A percentile compares a stretch with the other conserved stretches of the same genome.
These are phyloP conservation scores for Waitea zeae DNA, from an alignment of 1,284 basidiomycete species.

Conservation along the genomic window DNA sequence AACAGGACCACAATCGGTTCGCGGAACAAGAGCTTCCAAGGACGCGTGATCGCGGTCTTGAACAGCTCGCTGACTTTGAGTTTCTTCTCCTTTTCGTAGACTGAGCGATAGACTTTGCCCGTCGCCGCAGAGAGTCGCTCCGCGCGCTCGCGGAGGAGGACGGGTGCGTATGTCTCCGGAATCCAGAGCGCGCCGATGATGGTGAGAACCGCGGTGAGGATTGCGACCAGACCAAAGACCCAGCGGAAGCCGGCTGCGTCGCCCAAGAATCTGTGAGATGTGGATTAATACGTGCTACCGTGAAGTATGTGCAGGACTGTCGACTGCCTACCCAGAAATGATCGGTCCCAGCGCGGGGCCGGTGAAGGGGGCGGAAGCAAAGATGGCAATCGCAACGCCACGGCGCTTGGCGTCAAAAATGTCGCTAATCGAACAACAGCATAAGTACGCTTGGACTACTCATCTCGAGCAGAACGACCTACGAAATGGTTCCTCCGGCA, in stretches of 20 bases:
- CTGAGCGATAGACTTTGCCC: not conserved
- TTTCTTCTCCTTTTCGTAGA: too few relatives aligned
- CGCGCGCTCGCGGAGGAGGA: not conserved
- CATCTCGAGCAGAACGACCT: not conserved
- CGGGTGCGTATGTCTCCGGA: constrained; percentile 1
- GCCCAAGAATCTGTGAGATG: not conserved
- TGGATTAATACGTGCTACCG: not conserved
- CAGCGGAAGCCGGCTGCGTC: not conserved
- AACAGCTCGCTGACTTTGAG: constrained; percentile 6
- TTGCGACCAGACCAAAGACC: not conserved
- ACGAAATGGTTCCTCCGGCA: not conserved
- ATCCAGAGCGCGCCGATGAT: not conserved
- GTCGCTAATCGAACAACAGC: not conserved
- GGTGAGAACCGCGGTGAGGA: not conserved
- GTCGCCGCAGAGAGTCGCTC: not conserved
- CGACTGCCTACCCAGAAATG: not conserved
- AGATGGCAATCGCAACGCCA: constrained; percentile 1
- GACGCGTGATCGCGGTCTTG: constrained; percentile 17
- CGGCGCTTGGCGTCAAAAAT: constrained; percentile 1
- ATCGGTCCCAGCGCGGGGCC: not conserved
- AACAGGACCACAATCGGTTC: constrained; percentile 29
- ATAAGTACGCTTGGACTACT: not conserved
- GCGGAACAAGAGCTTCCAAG: constrained; percentile 21
- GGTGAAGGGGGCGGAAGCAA: not conserved
- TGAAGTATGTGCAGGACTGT: not conserved